These are phyloP conservation scores for Picea abies DNA, from an alignment of 83 land plant species.

Conservation along the genomic window DNA sequence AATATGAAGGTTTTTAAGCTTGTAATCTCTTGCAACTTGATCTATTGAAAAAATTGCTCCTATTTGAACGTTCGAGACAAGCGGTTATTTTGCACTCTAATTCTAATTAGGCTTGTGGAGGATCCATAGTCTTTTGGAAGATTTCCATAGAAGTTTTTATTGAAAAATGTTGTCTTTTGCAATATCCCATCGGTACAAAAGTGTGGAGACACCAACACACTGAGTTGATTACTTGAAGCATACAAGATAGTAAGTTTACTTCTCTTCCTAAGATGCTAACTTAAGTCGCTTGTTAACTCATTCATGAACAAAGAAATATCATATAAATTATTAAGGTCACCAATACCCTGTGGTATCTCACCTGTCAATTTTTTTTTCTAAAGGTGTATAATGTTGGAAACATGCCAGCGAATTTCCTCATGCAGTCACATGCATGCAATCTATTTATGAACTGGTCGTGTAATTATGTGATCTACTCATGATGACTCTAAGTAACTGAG, in stretches of 20 bases:
- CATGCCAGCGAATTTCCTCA: too few relatives aligned
- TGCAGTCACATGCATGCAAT: too few relatives aligned
- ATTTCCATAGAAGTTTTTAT: conserved; percentile 1
- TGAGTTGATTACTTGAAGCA: conserved; percentile 20
- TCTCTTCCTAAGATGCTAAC: conserved; percentile 9
- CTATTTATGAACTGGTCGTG: too few relatives aligned
- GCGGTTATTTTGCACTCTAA: conserved; percentile 18
- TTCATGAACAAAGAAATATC: conserved; percentile 21
- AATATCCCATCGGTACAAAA: not conserved
- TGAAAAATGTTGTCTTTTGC: not conserved
- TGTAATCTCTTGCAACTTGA: conserved; percentile 29
- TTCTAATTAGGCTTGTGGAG: not conserved
- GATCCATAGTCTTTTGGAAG: not conserved
- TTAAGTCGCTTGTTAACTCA: conserved; percentile 19
- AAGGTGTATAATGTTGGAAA: conserved; percentile 4
- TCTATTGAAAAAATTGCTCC: not conserved
- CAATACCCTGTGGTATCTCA: conserved; percentile 11
- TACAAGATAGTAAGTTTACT: conserved; percentile 4
- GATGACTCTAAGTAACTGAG: too few relatives aligned
- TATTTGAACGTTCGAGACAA: conserved; percentile 32
- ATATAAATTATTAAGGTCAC: not conserved
- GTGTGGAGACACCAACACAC: conserved; percentile 18
- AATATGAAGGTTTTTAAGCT: conserved; percentile 26
- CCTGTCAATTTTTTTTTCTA: conserved; percentile 22
- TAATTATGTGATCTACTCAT: too few relatives aligned